Conservation (phyloP, 306 rosid species). For the Cucumis hystrix region DNA sequence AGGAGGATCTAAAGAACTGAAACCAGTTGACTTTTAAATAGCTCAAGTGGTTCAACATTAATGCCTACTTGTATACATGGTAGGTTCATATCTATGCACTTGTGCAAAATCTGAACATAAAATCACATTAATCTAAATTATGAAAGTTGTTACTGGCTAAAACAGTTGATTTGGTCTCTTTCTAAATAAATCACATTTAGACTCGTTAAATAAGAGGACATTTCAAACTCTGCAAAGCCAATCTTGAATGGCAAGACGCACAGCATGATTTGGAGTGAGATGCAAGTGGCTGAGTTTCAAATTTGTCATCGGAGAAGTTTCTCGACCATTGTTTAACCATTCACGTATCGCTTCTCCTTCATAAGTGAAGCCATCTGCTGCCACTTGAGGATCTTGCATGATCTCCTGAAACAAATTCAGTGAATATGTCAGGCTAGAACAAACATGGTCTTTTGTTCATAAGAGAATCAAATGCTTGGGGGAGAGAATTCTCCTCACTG, state of each 20-base stretch:
- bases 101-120: not conserved
- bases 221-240: slow-evolving; percentile 71
- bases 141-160: not conserved
- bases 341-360: slow-evolving; percentile 83
- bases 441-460: not conserved
- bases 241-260: slow-evolving; percentile 69
- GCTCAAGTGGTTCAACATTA: not conserved
- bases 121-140: not conserved
- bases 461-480: not conserved
- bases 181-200: not conserved
- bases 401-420: slow-evolving; percentile 50
- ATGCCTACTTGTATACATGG: not conserved
- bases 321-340: slow-evolving; percentile 63
- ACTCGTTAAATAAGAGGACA: not conserved
- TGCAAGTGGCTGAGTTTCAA: slow-evolving; percentile 45
- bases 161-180: not conserved
- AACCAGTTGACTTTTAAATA: not conserved
- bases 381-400: slow-evolving; percentile 85
- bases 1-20: not conserved
- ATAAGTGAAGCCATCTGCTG: slow-evolving; percentile 83
- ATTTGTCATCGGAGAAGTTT: slow-evolving; percentile 85
- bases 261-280: slow-evolving; percentile 64
- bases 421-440: not conserved
- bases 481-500: not conserved
- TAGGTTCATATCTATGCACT: not conserved